A percentile compares a stretch with the other conserved stretches of the same genome.
These are phyloP conservation scores for Thalia dealbata DNA, from an alignment of 176 grass and related monocot genomes.

Conservation along the genomic window DNA sequence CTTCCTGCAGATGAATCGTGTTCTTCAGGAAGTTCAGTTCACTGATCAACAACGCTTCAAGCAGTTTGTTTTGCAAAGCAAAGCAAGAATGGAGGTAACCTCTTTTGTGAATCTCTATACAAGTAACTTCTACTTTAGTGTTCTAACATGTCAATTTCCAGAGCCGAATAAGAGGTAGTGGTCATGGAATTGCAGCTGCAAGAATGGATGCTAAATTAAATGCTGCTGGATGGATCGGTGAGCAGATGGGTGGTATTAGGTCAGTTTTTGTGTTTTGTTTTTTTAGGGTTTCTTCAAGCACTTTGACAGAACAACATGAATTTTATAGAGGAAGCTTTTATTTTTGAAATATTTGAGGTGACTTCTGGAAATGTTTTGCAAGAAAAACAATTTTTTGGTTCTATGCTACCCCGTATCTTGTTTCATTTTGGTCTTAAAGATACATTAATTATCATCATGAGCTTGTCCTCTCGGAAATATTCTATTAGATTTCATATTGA, in stretches of 20 bases:
- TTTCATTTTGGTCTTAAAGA: background rate
- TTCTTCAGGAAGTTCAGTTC: conserved; percentile 99
- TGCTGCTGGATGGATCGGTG: conserved; percentile 77
- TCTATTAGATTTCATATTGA: conserved; percentile 3
- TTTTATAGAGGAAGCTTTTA: background rate
- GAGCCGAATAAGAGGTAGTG: conserved; percentile 92
- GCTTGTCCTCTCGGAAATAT: background rate
- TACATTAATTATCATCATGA: background rate
- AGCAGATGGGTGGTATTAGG: conserved; percentile 97
- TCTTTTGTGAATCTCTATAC: conserved; percentile 7
- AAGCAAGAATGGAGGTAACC: conserved; percentile 94
- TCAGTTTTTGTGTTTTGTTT: conserved; percentile 26
- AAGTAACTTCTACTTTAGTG: conserved; percentile 22
- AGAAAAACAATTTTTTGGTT: background rate
- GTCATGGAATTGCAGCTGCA: conserved; percentile 83
- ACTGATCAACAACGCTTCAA: conserved; percentile 92
- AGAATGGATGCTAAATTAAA: conserved; percentile 98
- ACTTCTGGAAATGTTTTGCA: background rate
- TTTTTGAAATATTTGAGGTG: background rate
- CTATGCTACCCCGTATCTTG: background rate
- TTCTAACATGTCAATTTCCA: conserved; percentile 36
- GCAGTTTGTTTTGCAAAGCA: conserved; percentile 99
- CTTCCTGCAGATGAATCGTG: conserved; percentile 59
- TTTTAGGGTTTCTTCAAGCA: conserved; percentile 3
- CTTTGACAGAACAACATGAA: background rate